Conservation (phyloP, 106 monocot species). For the Dioscorea alata region DNA sequence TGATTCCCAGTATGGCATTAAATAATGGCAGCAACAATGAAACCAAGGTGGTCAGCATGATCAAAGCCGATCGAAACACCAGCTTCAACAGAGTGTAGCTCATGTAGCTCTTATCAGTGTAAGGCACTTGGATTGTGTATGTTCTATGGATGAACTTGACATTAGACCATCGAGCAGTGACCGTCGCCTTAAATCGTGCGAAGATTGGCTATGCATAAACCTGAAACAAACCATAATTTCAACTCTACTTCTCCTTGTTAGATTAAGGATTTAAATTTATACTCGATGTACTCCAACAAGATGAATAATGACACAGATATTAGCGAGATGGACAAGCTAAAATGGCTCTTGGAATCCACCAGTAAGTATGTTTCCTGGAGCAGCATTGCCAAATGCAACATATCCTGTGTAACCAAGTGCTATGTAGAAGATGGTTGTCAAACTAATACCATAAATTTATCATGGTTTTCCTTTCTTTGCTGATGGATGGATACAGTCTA, state of each 20-base stretch:
- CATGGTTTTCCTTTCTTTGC: too few relatives aligned
- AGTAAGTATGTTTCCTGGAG: conserved; percentile 64
- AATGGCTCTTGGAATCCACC: conserved; percentile 66
- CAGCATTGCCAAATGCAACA: conserved; percentile 54
- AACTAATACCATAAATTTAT: conserved; percentile 42
- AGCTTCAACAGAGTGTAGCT: conserved; percentile 48
- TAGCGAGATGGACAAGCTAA: conserved; percentile 70
- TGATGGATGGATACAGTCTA: background rate
- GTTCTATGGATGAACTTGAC: conserved; percentile 50
- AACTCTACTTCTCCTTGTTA: background rate
- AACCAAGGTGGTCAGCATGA: conserved; percentile 60
- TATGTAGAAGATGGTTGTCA: conserved; percentile 58
- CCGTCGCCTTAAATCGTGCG: conserved; percentile 23
- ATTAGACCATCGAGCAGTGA: conserved; percentile 41
- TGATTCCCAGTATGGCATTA: conserved; percentile 60
- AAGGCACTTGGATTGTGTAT: conserved; percentile 32
- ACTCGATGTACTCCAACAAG: conserved; percentile 67
- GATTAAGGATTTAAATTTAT: background rate
- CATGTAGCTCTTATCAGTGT: background rate
- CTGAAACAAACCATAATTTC: conserved; percentile 5
- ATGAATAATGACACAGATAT: conserved; percentile 58
- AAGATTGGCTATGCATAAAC: conserved; percentile 73
- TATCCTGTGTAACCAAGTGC: conserved; percentile 48
- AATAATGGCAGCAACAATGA: conserved; percentile 70
- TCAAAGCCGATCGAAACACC: conserved; percentile 38